Conservation (phyloP, 208 protist species). For the Leishmania aethiopica region DNA sequence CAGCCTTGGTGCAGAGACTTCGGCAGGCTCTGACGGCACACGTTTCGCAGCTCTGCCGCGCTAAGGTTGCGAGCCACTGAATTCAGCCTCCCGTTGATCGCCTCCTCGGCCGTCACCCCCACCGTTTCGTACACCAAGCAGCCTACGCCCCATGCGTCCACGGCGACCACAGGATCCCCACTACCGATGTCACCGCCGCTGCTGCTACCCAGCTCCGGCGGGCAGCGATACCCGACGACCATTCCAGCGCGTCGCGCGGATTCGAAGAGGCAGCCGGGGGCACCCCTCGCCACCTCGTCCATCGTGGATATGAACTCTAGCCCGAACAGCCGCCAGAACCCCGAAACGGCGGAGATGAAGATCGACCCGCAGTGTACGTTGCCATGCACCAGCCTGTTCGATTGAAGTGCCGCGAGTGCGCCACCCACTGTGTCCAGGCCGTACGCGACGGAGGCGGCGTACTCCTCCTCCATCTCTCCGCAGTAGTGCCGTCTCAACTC, state of each 20-base stretch:
- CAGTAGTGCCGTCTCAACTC: conserved; percentile 33
- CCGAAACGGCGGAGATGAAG: conserved; percentile 56
- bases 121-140: conserved; percentile 80
- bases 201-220: conserved; percentile 33
- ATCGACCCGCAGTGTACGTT: conserved; percentile 74
- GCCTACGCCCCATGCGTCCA: conserved; percentile 85
- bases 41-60: conserved; percentile 28
- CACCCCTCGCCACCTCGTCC: conserved; percentile 19
- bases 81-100: conserved; percentile 22
- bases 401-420: conserved; percentile 71
- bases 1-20: conserved; percentile 54
- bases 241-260: conserved; percentile 25
- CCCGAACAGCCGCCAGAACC: conserved; percentile 84
- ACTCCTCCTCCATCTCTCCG: conserved; percentile 12
- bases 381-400: conserved; percentile 77
- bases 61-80: conserved; percentile 19
- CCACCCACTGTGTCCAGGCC: conserved; percentile 57
- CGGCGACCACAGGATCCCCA: conserved; percentile 25
- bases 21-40: conserved; percentile 45
- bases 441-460: conserved; percentile 46
- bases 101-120: conserved; percentile 32
- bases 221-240: conserved; percentile 42
- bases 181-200: neutral
- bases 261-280: conserved; percentile 15
- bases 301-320: conserved; percentile 59